A percentile compares a stretch with the other conserved stretches of the same genome.
phyloP scores from a whole-genome alignment of 192 early-diverging fungal genomes.

The Lunasporangiospora selenospora region DNA sequence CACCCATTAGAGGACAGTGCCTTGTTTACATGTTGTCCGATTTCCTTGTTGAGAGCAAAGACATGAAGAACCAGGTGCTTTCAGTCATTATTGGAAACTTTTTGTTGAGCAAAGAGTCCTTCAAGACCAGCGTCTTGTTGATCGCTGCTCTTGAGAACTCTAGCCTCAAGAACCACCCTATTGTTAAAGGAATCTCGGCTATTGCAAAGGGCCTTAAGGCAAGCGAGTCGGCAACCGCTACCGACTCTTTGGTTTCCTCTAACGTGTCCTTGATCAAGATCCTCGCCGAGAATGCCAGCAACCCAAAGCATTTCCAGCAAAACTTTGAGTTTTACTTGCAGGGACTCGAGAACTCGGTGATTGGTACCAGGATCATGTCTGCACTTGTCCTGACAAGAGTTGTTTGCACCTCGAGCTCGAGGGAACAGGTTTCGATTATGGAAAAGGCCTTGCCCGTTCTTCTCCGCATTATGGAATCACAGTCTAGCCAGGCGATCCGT shows the following conservation, averaged over 20 bases:
- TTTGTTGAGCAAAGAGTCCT: slow-evolving; percentile 35
- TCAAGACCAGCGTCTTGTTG: slow-evolving; percentile 37
- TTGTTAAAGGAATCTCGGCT: slow-evolving; percentile 26
- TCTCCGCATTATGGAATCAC: slow-evolving; percentile 13
- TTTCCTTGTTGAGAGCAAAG: slow-evolving; percentile 41
- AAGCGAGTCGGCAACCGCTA: slow-evolving; percentile 8
- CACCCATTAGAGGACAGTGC: slow-evolving; percentile 17
- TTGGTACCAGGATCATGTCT: slow-evolving; percentile 33
- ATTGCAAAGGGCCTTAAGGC: slow-evolving; percentile 26
- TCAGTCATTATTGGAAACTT: slow-evolving; percentile 45
- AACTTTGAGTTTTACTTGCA: slow-evolving; percentile 44
- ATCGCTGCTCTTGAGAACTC: slow-evolving; percentile 31
- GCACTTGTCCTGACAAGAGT: slow-evolving; percentile 52
- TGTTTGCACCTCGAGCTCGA: slow-evolving; percentile 11
- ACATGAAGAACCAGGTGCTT: slow-evolving; percentile 41
- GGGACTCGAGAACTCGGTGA: slow-evolving; percentile 28
- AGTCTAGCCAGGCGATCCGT: not conserved
- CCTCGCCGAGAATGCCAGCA: slow-evolving; percentile 39
- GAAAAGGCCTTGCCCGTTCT: slow-evolving; percentile 26
- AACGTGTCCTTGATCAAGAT: slow-evolving; percentile 44
- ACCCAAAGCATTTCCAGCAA: slow-evolving; percentile 10
- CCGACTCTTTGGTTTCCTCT: slow-evolving; percentile 12
- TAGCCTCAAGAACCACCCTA: slow-evolving; percentile 23
- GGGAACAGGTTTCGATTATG: slow-evolving; percentile 23
- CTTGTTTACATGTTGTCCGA: slow-evolving; percentile 41